Conservation (phyloP, 495 filamentous ascomycete species). For the Penicillium simplicissimum region DNA sequence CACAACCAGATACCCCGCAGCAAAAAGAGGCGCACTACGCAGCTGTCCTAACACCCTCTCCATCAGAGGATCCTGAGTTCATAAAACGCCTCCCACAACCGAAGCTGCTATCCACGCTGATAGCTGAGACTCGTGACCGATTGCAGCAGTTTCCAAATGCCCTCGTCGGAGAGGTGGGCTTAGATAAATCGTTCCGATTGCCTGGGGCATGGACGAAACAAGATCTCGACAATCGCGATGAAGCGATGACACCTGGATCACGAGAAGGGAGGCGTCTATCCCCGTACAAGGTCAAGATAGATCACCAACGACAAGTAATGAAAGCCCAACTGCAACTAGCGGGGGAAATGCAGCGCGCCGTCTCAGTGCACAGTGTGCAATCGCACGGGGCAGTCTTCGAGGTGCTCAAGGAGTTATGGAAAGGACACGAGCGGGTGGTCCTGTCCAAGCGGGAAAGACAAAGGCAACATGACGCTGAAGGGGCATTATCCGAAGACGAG, state of each 20-base stretch:
- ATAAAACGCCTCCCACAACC: slow-evolving; percentile 70
- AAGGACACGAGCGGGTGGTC: slow-evolving; percentile 72
- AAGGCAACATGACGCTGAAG: slow-evolving; percentile 37
- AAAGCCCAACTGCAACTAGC: slow-evolving; percentile 84
- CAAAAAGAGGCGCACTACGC: slow-evolving; percentile 69
- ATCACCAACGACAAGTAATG: slow-evolving; percentile 76
- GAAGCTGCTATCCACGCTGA: slow-evolving; percentile 62
- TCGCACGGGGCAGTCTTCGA: slow-evolving; percentile 84
- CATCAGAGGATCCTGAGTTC: slow-evolving; percentile 57
- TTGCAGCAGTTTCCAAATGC: slow-evolving; percentile 65
- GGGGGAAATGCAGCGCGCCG: slow-evolving; percentile 75
- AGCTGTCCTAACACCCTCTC: slow-evolving; percentile 59
- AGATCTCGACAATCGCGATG: slow-evolving; percentile 53
- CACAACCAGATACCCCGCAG: slow-evolving; percentile 9
- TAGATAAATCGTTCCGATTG: slow-evolving; percentile 84
- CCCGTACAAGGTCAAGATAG: slow-evolving; percentile 70
- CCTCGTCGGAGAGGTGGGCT: slow-evolving; percentile 83
- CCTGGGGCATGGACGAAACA: slow-evolving; percentile 62
- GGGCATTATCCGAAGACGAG: slow-evolving; percentile 38
- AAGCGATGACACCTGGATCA: slow-evolving; percentile 71
- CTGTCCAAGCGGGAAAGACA: slow-evolving; percentile 63
- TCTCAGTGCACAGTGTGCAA: slow-evolving; percentile 89
- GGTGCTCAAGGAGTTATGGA: slow-evolving; percentile 72
- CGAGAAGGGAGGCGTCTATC: slow-evolving; percentile 76
- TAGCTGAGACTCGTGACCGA: slow-evolving; percentile 63